Evolutionary conservation across 2,329 filamentous ascomycete genomes (phyloP).

Genomic region (Elsinoe batatas): DNA sequence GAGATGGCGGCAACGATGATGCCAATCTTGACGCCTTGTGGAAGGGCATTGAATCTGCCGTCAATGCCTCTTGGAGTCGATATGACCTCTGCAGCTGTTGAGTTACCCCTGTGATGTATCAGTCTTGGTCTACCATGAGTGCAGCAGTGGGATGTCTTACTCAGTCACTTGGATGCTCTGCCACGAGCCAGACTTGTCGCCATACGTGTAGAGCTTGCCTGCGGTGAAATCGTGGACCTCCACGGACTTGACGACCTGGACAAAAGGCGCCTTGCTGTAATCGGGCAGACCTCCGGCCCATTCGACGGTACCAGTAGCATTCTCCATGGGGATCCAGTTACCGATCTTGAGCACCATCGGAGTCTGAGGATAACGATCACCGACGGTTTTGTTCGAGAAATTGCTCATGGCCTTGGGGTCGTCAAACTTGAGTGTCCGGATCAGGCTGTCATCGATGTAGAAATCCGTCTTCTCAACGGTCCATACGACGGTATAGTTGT

Average conservation of each 20-base stretch:
- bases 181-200: conserved; percentile 30
- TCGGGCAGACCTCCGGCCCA: conserved; percentile 30
- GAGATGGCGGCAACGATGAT: conserved; percentile 38
- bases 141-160: conserved; percentile 24
- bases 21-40: conserved; percentile 39
- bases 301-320: conserved; percentile 26
- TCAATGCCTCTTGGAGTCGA: conserved; percentile 27
- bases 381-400: conserved; percentile 27
- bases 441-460: conserved; percentile 56
- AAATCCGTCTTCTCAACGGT: conserved; percentile 56
- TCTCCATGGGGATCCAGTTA: conserved; percentile 66
- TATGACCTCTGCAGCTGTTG: conserved; percentile 28
- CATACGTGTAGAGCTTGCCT: conserved; percentile 31
- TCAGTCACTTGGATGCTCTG: conserved; percentile 39
- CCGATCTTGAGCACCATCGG: conserved; percentile 60
- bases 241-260: conserved; percentile 28
- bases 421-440: conserved; percentile 50
- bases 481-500: conserved; percentile 66
- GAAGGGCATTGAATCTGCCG: conserved; percentile 35
- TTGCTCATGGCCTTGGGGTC: conserved; percentile 23
- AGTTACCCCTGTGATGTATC: conserved; percentile 24
- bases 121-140: neutral
- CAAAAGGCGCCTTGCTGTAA: conserved; percentile 27
- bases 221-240: conserved; percentile 28
- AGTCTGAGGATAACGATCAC: conserved; percentile 65